Evolutionary conservation across 306 rosid species (phyloP).

Genomic region (Prunus fruticosa): DNA sequence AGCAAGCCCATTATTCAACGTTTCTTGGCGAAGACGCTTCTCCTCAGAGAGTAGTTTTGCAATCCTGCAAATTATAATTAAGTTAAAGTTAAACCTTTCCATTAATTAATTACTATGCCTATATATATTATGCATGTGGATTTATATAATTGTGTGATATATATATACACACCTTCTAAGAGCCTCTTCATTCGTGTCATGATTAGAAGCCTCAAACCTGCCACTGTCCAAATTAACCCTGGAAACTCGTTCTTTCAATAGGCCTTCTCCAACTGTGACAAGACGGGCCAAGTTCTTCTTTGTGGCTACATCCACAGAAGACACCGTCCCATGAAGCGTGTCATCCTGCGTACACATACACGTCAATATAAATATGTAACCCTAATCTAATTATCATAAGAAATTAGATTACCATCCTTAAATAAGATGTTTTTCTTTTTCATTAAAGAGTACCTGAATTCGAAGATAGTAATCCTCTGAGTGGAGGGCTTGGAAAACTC

Average conservation of each 20-base stretch:
- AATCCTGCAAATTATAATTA: slow-evolving; percentile 17
- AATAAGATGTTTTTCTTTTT: not conserved
- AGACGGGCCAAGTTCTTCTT: slow-evolving; percentile 21
- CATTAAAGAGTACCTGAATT: slow-evolving; percentile 8
- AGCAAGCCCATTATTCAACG: not conserved
- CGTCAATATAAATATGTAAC: not conserved
- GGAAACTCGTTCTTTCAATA: slow-evolving; percentile 24
- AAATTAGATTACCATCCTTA: not conserved
- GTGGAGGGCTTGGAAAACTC: slow-evolving; percentile 10
- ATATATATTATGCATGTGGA: not conserved
- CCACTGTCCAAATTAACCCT: slow-evolving; percentile 25
- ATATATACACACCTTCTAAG: slow-evolving; percentile 3
- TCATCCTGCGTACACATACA: slow-evolving; percentile 16
- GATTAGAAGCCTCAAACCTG: not conserved
- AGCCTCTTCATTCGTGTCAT: slow-evolving; percentile 26
- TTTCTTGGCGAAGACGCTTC: slow-evolving; percentile 12
- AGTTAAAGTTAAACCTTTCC: not conserved
- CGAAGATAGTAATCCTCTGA: slow-evolving; percentile 21
- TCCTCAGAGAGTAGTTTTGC: slow-evolving; percentile 24
- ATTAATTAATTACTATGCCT: not conserved
- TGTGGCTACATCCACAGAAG: slow-evolving; percentile 28
- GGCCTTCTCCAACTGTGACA: slow-evolving; percentile 13
- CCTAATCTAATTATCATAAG: not conserved
- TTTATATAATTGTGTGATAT: not conserved
- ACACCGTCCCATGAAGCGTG: slow-evolving; percentile 5